A percentile compares a stretch with the other conserved stretches of the same genome.
Evolutionary conservation across 345 rosid species (phyloP).

Genomic region (Melaleuca quinquenervia): DNA sequence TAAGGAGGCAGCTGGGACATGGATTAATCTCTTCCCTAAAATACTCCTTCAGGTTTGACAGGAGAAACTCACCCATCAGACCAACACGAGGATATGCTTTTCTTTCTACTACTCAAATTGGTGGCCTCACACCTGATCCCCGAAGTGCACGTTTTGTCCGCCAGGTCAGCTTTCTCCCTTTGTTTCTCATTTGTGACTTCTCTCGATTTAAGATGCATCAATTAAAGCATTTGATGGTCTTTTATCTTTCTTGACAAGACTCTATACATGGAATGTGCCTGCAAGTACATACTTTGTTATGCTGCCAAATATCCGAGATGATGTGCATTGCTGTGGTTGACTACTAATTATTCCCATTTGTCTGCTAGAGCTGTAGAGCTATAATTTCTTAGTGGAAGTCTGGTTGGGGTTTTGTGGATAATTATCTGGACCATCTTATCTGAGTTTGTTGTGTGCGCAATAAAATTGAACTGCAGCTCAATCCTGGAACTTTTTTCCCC

Average conservation of each 20-base stretch:
- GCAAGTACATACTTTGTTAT: neutral
- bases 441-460: neutral
- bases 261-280: neutral
- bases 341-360: neutral
- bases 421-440: neutral
- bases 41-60: slow-evolving; percentile 62
- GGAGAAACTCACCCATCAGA: slow-evolving; percentile 65
- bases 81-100: slow-evolving; percentile 86
- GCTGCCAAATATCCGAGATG: neutral
- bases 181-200: neutral
- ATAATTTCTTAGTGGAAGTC: neutral
- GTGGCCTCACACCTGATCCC: slow-evolving; percentile 89
- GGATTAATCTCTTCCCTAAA: slow-evolving; percentile 67
- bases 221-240: neutral
- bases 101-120: slow-evolving; percentile 59
- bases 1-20: slow-evolving; percentile 91
- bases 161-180: slow-evolving; percentile 39
- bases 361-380: neutral
- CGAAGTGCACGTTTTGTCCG: slow-evolving; percentile 71
- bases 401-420: neutral
- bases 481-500: neutral
- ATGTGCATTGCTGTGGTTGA: neutral
- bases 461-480: neutral
- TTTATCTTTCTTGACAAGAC: neutral
- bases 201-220: neutral